These are phyloP conservation scores for Rhizomucor miehei DNA, from an alignment of 371 early-diverging fungal species.

Conservation along the genomic window DNA sequence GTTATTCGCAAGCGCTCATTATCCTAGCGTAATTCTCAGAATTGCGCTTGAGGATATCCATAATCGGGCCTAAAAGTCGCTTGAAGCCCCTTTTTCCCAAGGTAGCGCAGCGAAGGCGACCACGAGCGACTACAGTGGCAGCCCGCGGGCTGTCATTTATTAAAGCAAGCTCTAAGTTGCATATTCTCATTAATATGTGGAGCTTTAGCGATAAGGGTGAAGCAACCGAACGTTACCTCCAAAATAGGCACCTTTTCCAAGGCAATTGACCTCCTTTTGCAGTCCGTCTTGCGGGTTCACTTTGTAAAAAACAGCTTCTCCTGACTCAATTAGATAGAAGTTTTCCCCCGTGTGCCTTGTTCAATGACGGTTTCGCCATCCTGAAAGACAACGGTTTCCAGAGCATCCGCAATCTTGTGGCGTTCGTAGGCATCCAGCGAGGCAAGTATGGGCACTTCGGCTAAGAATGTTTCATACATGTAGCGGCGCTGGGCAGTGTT, in stretches of 20 bases:
- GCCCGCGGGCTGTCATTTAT: conserved; percentile 80
- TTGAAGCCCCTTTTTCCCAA: conserved; percentile 84
- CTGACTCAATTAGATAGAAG: conserved; percentile 83
- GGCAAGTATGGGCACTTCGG: conserved; percentile 64
- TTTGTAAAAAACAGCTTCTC: conserved; percentile 60
- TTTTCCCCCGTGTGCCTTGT: conserved; percentile 69
- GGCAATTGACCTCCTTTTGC: conserved; percentile 71
- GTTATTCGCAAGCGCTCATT: too few relatives aligned
- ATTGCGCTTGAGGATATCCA: too few relatives aligned
- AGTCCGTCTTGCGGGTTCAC: conserved; percentile 58
- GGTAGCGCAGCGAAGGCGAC: conserved; percentile 81
- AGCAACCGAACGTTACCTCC: conserved; percentile 66
- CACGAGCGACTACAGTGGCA: conserved; percentile 78
- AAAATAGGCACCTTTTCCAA: conserved; percentile 92
- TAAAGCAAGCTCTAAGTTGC: conserved; percentile 69
- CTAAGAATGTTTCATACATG: conserved; percentile 77
- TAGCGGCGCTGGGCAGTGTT: conserved; percentile 67
- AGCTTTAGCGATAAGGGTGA: not conserved
- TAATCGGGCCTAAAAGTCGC: conserved; percentile 41
- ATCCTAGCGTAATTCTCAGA: too few relatives aligned
- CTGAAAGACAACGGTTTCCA: conserved; percentile 67
- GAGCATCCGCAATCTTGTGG: conserved; percentile 80
- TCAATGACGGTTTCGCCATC: conserved; percentile 64
- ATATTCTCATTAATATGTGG: not conserved
- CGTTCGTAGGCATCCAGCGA: conserved; percentile 71